A percentile compares a stretch with the other conserved stretches of the same genome.
Evolutionary conservation across 225 moss, liverwort and hornwort genomes (phyloP).

Genomic region (Marchantia polymorpha): DNA sequence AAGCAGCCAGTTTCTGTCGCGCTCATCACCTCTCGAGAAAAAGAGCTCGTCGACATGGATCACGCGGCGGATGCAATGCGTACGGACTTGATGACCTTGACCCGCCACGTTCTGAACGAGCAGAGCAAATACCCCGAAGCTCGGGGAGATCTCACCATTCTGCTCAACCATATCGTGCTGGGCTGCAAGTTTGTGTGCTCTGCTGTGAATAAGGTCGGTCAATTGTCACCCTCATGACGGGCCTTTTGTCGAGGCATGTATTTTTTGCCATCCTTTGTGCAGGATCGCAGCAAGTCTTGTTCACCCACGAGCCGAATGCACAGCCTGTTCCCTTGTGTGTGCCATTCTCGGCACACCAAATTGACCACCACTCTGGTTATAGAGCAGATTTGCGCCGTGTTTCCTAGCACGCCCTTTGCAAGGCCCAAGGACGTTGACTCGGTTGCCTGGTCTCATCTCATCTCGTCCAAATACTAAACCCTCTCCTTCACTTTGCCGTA

Average conservation of each 20-base stretch:
- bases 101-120: conserved; percentile 82
- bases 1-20: too few relatives aligned
- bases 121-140: conserved; percentile 93
- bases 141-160: conserved; percentile 94
- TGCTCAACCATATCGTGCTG: conserved; percentile 92
- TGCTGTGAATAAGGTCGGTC: conserved; percentile 88
- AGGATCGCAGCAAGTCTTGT: too few relatives aligned
- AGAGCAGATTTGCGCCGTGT: too few relatives aligned
- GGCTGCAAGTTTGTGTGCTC: conserved; percentile 99
- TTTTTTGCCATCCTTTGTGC: too few relatives aligned
- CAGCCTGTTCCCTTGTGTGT: neutral
- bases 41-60: conserved; percentile 49
- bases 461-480: too few relatives aligned
- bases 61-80: conserved; percentile 75
- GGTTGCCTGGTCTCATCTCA: too few relatives aligned
- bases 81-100: conserved; percentile 97
- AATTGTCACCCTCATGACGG: neutral
- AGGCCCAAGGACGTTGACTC: too few relatives aligned
- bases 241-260: neutral
- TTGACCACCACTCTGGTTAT: too few relatives aligned
- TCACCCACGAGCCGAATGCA: neutral
- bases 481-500: too few relatives aligned
- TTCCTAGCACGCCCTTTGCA: too few relatives aligned
- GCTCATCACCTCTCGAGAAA: neutral
- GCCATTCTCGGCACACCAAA: too few relatives aligned